These are phyloP conservation scores for Gossypium thurberi DNA, from an alignment of 345 rosid species.

Conservation along the genomic window DNA sequence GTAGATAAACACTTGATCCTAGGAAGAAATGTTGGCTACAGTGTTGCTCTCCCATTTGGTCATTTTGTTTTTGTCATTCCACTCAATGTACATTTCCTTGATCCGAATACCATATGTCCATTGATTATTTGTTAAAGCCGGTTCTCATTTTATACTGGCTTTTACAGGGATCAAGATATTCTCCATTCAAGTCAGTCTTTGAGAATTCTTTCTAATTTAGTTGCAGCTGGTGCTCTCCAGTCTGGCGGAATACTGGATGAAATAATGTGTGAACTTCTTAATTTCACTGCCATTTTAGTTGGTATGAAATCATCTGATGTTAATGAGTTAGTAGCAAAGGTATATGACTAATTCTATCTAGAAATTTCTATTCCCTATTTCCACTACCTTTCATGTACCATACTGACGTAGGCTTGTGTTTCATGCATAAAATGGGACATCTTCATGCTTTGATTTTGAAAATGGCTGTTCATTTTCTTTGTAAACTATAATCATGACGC, in stretches of 20 bases:
- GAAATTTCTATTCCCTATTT: background rate
- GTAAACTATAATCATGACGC: background rate
- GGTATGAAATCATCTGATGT: conserved; percentile 52
- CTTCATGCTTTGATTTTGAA: background rate
- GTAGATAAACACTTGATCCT: background rate
- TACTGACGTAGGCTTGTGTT: background rate
- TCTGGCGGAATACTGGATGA: conserved; percentile 54
- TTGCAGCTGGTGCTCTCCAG: conserved; percentile 61
- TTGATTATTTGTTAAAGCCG: conserved; percentile 1
- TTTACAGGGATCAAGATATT: conserved; percentile 65
- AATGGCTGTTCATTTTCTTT: background rate
- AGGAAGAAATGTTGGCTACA: background rate
- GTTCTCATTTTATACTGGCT: conserved; percentile 1
- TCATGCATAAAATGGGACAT: background rate
- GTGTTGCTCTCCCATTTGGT: background rate
- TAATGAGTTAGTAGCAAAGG: conserved; percentile 70
- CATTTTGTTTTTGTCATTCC: background rate
- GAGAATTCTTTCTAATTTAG: conserved; percentile 76
- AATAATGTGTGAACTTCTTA: conserved; percentile 59
- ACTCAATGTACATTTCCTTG: background rate
- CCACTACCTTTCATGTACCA: background rate
- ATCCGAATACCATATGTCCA: background rate
- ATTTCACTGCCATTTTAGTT: conserved; percentile 46
- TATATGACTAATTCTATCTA: conserved; percentile 15
- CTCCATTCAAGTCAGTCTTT: conserved; percentile 64